These are phyloP conservation scores for Omphalotus olearius DNA, from an alignment of 1,284 basidiomycete species.

Conservation along the genomic window DNA sequence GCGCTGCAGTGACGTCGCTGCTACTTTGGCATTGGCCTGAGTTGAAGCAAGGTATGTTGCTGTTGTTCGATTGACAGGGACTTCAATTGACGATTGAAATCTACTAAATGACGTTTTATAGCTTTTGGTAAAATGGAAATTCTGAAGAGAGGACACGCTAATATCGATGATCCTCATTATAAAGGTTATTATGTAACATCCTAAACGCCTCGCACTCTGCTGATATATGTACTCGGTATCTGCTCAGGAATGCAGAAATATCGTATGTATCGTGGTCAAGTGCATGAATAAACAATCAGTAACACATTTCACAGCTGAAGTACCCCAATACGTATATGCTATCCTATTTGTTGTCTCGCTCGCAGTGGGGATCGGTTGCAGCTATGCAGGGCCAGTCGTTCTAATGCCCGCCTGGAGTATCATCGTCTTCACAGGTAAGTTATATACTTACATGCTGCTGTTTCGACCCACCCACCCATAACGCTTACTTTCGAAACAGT, in stretches of 20 bases:
- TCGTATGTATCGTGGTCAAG: conserved; percentile 12
- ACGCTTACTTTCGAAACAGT: conserved; percentile 11
- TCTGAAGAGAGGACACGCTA: conserved; percentile 30
- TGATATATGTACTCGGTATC: conserved; percentile 5
- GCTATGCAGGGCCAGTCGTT: conserved; percentile 39
- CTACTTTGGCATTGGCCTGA: conserved; percentile 50
- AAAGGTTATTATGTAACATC: conserved; percentile 24
- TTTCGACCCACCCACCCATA: no score
- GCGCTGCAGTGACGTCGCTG: conserved; percentile 45
- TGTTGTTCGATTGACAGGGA: no score
- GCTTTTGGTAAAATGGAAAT: conserved; percentile 42
- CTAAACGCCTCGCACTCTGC: not conserved
- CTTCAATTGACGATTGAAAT: not conserved
- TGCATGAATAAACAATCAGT: not conserved
- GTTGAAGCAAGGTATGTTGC: conserved; percentile 22
- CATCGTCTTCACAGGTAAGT: conserved; percentile 40
- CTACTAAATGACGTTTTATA: conserved; percentile 4
- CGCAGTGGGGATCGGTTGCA: conserved; percentile 49
- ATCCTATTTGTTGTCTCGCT: conserved; percentile 43
- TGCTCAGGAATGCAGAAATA: conserved; percentile 45
- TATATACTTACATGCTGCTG: not conserved
- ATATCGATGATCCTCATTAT: conserved; percentile 47
- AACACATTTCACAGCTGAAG: conserved; percentile 28
- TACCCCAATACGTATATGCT: conserved; percentile 51
- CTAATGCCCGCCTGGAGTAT: conserved; percentile 53